Percentiles rank a stretch among this genome's conserved stretches.
phyloP scores from a whole-genome alignment of 2,329 filamentous ascomycete genomes.

The Apiospora aurea region DNA sequence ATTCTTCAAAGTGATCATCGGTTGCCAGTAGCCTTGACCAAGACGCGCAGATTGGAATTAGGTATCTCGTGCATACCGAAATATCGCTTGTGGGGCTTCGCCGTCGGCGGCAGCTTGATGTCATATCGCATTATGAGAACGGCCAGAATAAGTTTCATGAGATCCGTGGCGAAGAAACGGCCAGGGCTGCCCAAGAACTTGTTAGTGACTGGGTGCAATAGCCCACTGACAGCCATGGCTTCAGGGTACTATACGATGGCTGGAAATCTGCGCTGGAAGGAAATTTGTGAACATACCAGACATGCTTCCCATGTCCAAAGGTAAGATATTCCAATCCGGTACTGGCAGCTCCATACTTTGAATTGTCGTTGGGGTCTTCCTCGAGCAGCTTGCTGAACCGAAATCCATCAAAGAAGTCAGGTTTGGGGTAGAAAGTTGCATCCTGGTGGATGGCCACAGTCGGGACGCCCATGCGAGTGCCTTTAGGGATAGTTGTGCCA shows the following conservation, averaged over 20 bases:
- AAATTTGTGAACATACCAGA: background rate
- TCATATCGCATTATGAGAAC: constrained; percentile 20
- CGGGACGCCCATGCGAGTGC: constrained; percentile 23
- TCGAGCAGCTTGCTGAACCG: constrained; percentile 20
- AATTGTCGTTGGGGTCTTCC: background rate
- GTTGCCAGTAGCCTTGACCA: constrained; percentile 3
- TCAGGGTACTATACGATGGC: background rate
- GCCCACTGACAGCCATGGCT: background rate
- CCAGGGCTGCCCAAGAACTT: background rate
- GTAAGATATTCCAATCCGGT: constrained; percentile 17
- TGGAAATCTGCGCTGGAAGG: background rate
- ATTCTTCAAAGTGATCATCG: background rate
- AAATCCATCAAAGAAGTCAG: constrained; percentile 23
- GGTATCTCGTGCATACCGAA: constrained; percentile 22
- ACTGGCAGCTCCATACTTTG: background rate
- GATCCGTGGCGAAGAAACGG: constrained; percentile 23
- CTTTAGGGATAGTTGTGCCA: constrained; percentile 22
- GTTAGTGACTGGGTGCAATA: background rate
- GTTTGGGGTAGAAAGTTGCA: constrained; percentile 2
- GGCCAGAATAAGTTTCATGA: constrained; percentile 24
- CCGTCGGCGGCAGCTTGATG: constrained; percentile 7
- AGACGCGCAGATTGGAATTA: background rate
- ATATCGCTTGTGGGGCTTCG: background rate
- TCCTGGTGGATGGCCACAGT: constrained; percentile 25
- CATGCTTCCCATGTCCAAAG: constrained; percentile 24